Evolutionary conservation across 768 basidiomycete genomes (phyloP).

Genomic region (Pleurotus citrinopileatus): DNA sequence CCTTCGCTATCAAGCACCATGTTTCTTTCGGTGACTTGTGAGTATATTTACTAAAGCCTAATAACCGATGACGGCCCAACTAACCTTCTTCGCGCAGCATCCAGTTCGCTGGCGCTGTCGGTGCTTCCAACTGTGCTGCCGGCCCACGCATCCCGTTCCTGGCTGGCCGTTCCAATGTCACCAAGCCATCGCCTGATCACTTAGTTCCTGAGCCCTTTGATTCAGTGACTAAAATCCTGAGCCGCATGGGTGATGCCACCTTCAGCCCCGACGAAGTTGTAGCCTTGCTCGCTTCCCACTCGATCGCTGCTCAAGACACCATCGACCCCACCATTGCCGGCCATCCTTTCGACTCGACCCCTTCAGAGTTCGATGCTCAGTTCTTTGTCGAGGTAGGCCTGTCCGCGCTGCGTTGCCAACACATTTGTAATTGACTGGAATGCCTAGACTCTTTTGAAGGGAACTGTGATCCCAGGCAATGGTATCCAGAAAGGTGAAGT

Average conservation of each 20-base stretch:
- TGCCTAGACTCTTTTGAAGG: slow-evolving; percentile 25
- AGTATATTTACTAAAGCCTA: background rate
- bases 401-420: background rate
- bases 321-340: slow-evolving; percentile 17
- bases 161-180: slow-evolving; percentile 29
- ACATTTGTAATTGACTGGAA: background rate
- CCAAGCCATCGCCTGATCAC: slow-evolving; percentile 22
- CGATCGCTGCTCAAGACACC: slow-evolving; percentile 20
- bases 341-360: slow-evolving; percentile 28
- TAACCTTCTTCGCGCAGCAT: slow-evolving; percentile 17
- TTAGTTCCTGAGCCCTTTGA: slow-evolving; percentile 34
- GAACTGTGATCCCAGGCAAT: slow-evolving; percentile 23
- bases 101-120: slow-evolving; percentile 33
- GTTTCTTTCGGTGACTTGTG: slow-evolving; percentile 37
- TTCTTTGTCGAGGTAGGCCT: slow-evolving; percentile 25
- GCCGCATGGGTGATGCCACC: slow-evolving; percentile 30
- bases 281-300: slow-evolving; percentile 29
- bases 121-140: slow-evolving; percentile 34
- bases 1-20: slow-evolving; percentile 25
- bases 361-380: slow-evolving; percentile 27
- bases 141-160: slow-evolving; percentile 35
- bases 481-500: slow-evolving; percentile 20
- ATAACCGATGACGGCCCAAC: background rate
- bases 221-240: slow-evolving; percentile 22
- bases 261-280: slow-evolving; percentile 31